Conservation (phyloP, 2,329 filamentous ascomycete genomes). For the Neofusicoccum sp. region DNA sequence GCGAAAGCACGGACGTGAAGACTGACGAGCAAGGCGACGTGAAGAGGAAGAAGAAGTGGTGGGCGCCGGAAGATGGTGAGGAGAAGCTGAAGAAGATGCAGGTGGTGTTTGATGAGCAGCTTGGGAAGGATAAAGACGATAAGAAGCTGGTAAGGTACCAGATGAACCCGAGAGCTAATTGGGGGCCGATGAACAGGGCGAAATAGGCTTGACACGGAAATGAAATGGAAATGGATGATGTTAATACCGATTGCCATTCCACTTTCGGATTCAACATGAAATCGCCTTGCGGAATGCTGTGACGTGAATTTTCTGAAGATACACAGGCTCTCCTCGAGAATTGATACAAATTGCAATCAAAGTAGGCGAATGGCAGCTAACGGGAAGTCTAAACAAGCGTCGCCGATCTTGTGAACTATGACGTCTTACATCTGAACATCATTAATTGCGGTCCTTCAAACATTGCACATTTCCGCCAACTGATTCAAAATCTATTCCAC, state of each 20-base stretch:
- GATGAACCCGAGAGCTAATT: conserved; percentile 85
- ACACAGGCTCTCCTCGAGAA: background rate
- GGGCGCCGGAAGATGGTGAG: background rate
- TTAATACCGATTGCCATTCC: too few species aligned
- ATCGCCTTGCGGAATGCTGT: too few species aligned
- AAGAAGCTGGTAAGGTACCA: conserved; percentile 84
- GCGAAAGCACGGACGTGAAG: background rate
- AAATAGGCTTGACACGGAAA: conserved; percentile 37
- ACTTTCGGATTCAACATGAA: too few species aligned
- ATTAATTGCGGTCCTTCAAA: background rate
- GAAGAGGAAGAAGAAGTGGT: background rate
- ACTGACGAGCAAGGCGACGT: background rate
- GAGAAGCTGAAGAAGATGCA: conserved; percentile 47
- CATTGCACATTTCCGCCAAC: too few species aligned
- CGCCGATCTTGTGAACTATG: background rate
- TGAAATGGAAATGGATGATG: background rate
- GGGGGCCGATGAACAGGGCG: conserved; percentile 75
- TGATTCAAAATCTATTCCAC: too few species aligned
- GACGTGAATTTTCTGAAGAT: background rate
- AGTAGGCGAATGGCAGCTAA: background rate
- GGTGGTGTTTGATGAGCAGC: conserved; percentile 76
- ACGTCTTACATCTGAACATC: background rate
- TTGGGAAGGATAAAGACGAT: conserved; percentile 68
- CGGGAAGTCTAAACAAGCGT: background rate
- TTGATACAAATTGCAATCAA: background rate